Evolutionary conservation across 2,329 filamentous ascomycete genomes (phyloP), one percentile per base, ranked within the genome.

Genomic region (Claviceps lovelessii): DNA sequence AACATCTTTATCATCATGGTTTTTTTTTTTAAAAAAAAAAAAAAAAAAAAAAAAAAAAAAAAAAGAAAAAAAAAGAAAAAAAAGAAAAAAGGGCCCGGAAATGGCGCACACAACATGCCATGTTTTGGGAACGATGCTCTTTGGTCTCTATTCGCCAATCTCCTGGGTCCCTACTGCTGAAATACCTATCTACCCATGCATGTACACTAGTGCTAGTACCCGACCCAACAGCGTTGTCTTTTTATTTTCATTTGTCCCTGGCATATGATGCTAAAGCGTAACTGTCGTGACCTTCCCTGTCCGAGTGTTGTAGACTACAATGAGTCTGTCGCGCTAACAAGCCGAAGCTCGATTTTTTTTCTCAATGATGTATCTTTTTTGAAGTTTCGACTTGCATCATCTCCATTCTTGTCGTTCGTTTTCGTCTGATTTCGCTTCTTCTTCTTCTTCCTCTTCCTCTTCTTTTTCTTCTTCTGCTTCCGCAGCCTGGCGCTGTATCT

Each of bases 401-500:
- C n/a, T n/a, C 2, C 15, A 45, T 45, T 8, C 1, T 23, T 10
- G 15, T 41, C 15, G 17, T 41, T 42, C 29, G 9, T 47, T 28
- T 41, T 41, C 47, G 17, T 49, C 41, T 48, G n/a, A 54, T 41
- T 48, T 46, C 23, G 37, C 6, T 23, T 46, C 8, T 23, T 9
- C 17, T 33, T 17, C 45, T 5, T 29, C 31, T 33, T 33, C 8
- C 4, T 33, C 8, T 9, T 33, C 31, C 8, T 33, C 31, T 54
- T 47, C 2, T 37, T 37, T n/a, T 28, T 44, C 17, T 17, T 49
- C 28, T 17, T 50, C 28, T 49, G 33, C 29, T 57, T 54, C 49
- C 33, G 55, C 48, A 50, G 49, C 37, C 45, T 53, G 55, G 49
- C 47, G 55, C 56, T 56, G 54, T 50, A 23, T 46, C 44, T 51